These are phyloP conservation scores for Seiridium cupressi DNA, from an alignment of 2,329 filamentous ascomycete genomes.

Conservation along the genomic window DNA sequence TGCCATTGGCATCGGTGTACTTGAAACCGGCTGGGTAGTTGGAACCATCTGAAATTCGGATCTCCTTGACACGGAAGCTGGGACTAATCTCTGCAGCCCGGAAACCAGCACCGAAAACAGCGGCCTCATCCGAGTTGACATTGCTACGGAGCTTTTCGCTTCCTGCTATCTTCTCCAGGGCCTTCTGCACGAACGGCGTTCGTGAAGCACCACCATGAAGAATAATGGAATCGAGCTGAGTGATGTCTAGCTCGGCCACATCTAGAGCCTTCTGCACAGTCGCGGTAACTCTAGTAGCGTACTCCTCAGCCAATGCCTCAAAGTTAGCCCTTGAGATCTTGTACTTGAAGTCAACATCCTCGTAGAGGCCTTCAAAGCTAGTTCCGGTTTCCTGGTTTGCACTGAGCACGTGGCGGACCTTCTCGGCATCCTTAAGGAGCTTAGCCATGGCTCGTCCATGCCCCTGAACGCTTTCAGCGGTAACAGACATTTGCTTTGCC, in stretches of 20 bases:
- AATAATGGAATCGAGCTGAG: constrained; percentile 84
- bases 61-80: constrained; percentile 97
- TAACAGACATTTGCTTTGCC: constrained; percentile 63
- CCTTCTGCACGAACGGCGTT: constrained; percentile 91
- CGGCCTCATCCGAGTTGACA: constrained; percentile 95
- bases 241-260: constrained; percentile 68
- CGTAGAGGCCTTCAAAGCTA: constrained; percentile 85
- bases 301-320: constrained; percentile 70
- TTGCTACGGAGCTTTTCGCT: constrained; percentile 83
- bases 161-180: constrained; percentile 74
- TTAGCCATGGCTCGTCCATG: constrained; percentile 87
- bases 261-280: constrained; percentile 75
- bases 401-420: constrained; percentile 83
- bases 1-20: constrained; percentile 67
- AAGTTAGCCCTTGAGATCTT: constrained; percentile 80
- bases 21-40: constrained; percentile 73
- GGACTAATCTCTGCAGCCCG: constrained; percentile 89
- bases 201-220: constrained; percentile 87
- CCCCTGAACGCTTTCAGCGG: constrained; percentile 60
- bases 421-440: constrained; percentile 90
- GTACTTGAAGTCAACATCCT: constrained; percentile 92
- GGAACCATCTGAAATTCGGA: constrained; percentile 75
- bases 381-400: constrained; percentile 81
- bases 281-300: constrained; percentile 65
- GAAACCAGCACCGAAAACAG: constrained; percentile 94